Percentiles rank a stretch among this genome's conserved stretches.
These are phyloP conservation scores for Didymosphaeria variabile DNA, from an alignment of 2,329 filamentous ascomycete species.

Conservation along the genomic window DNA sequence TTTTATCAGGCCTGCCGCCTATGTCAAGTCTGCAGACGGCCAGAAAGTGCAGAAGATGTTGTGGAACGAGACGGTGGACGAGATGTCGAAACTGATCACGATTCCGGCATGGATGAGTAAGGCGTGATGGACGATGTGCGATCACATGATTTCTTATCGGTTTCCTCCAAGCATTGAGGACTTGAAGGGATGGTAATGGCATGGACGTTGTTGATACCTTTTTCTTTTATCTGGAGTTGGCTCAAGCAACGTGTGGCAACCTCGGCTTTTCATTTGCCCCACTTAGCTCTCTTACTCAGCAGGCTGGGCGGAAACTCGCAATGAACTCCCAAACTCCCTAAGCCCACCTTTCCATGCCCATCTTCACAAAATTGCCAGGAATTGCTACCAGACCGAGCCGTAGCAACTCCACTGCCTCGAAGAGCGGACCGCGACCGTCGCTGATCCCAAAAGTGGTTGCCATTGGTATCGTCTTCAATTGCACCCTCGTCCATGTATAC, in stretches of 20 bases:
- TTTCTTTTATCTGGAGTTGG: neutral
- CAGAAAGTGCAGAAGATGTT: constrained; percentile 39
- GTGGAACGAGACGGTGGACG: constrained; percentile 40
- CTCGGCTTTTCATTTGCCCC: neutral
- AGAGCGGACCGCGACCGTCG: neutral
- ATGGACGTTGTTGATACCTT: neutral
- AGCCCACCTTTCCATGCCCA: neutral
- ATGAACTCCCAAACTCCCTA: neutral
- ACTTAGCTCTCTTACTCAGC: neutral
- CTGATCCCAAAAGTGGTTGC: neutral
- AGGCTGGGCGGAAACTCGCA: neutral
- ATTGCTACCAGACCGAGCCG: neutral
- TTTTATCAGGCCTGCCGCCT: constrained; percentile 23
- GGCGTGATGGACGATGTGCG: constrained; percentile 1
- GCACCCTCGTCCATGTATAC: neutral
- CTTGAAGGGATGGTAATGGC: neutral
- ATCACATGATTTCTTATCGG: neutral
- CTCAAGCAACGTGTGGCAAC: neutral
- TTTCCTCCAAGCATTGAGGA: neutral
- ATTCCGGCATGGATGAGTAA: constrained; percentile 13
- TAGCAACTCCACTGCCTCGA: neutral
- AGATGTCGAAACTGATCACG: constrained; percentile 8
- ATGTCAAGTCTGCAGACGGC: constrained; percentile 44
- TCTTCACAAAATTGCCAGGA: neutral
- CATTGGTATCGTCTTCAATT: neutral